Evolutionary conservation across 345 rosid genomes (phyloP).

Genomic region (Streptanthus diversifolius): DNA sequence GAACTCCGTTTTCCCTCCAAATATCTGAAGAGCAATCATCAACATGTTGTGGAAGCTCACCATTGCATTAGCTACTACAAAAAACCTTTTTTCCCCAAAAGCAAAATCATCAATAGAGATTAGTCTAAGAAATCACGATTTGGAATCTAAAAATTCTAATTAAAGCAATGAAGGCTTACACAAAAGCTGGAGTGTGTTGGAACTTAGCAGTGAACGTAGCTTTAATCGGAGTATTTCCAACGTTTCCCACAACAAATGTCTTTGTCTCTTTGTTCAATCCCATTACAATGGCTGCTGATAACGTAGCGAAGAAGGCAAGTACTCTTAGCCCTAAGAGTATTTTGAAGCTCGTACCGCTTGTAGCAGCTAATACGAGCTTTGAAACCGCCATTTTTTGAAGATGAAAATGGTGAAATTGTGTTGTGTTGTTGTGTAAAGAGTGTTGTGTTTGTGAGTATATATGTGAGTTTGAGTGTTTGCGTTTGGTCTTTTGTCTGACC

Average conservation of each 20-base stretch:
- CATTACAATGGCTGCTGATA: conserved; percentile 81
- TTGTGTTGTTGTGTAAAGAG: conserved; percentile 21
- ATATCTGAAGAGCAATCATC: conserved; percentile 51
- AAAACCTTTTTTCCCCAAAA: conserved; percentile 49
- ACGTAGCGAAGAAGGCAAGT: conserved; percentile 66
- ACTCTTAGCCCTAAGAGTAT: conserved; percentile 53
- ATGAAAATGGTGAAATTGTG: neutral
- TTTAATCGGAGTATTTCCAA: conserved; percentile 59
- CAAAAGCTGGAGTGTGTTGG: conserved; percentile 84
- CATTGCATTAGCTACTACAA: conserved; percentile 71
- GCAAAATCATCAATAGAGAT: neutral
- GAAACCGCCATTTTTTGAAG: conserved; percentile 23
- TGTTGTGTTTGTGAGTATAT: conserved; percentile 19
- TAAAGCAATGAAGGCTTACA: conserved; percentile 46
- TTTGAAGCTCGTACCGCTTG: conserved; percentile 29
- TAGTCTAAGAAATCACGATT: neutral
- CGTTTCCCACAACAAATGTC: conserved; percentile 62
- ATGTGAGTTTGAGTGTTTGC: conserved; percentile 26
- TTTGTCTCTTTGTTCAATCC: conserved; percentile 73
- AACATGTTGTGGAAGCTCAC: conserved; percentile 72
- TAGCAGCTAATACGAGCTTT: conserved; percentile 13
- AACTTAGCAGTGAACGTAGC: conserved; percentile 82
- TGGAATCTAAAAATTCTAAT: neutral
- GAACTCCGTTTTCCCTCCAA: conserved; percentile 42
- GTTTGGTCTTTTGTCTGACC: conserved; percentile 33